Conservation (phyloP, 352 stramenopile species). For the Phytophthora cactorum region DNA sequence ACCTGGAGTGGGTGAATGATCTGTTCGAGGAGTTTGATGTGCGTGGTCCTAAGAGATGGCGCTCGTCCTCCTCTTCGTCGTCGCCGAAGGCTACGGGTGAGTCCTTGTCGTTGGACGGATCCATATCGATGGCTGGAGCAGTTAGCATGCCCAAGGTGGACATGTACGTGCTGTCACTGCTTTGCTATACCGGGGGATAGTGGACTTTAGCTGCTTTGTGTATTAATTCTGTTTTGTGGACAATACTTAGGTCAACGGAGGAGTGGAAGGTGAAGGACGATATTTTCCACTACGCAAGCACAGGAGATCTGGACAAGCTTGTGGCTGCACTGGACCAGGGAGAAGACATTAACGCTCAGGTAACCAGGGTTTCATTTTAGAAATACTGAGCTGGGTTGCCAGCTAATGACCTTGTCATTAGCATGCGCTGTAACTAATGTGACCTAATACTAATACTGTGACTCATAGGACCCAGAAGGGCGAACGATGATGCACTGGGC, state of each 20-base stretch:
- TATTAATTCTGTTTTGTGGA: conserved; percentile 7
- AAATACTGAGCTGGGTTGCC: background rate
- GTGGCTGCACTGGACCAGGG: conserved; percentile 45
- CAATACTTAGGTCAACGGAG: conserved; percentile 56
- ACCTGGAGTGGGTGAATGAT: conserved; percentile 72
- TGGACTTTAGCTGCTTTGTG: background rate
- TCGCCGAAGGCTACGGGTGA: conserved; percentile 37
- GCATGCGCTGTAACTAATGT: background rate
- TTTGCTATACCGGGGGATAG: too few species aligned
- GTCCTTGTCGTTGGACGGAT: conserved; percentile 36
- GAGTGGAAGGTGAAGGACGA: conserved; percentile 81
- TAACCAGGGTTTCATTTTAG: conserved; percentile 3
- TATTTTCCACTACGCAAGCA: conserved; percentile 78
- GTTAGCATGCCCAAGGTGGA: conserved; percentile 76
- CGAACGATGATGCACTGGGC: conserved; percentile 87
- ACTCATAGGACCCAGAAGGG: conserved; percentile 64
- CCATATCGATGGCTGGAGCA: conserved; percentile 58
- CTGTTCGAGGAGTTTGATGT: conserved; percentile 76
- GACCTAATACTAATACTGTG: background rate
- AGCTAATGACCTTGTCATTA: conserved; percentile 3
- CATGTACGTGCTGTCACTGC: conserved; percentile 43
- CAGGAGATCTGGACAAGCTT: conserved; percentile 62
- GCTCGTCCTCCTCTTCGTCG: conserved; percentile 22
- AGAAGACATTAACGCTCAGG: conserved; percentile 55
- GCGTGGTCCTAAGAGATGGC: conserved; percentile 36